Evolutionary conservation across 495 filamentous ascomycete genomes (phyloP).

Genomic region (Aspergillus heteromorphus): DNA sequence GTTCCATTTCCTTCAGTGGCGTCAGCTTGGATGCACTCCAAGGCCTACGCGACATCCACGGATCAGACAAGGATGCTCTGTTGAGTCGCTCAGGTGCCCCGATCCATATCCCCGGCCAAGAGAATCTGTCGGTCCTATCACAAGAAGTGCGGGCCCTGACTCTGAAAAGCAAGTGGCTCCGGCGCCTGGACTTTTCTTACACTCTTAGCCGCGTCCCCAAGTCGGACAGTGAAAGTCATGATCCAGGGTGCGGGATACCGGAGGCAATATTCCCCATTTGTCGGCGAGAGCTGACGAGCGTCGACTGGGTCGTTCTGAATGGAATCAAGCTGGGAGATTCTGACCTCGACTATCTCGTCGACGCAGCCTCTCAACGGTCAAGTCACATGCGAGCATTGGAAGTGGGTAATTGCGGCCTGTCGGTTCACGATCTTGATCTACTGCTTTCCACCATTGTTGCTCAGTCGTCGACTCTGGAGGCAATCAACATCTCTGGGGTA

Average conservation of each 20-base stretch:
- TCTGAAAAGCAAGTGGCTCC: conserved; percentile 57
- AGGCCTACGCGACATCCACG: conserved; percentile 54
- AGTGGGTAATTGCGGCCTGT: conserved; percentile 70
- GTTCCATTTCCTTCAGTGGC: conserved; percentile 74
- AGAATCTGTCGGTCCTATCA: conserved; percentile 56
- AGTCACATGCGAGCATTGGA: conserved; percentile 77
- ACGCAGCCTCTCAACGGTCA: conserved; percentile 56
- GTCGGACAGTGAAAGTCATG: conserved; percentile 48
- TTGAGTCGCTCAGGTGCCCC: conserved; percentile 51
- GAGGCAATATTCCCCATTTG: conserved; percentile 76
- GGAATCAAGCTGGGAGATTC: conserved; percentile 79
- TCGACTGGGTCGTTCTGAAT: conserved; percentile 74
- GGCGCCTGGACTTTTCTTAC: conserved; percentile 60
- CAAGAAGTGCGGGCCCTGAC: conserved; percentile 71
- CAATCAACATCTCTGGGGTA: conserved; percentile 71
- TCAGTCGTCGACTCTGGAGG: conserved; percentile 70
- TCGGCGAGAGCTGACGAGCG: conserved; percentile 65
- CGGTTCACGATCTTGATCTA: conserved; percentile 43
- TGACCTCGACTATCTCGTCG: conserved; percentile 68
- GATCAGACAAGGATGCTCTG: conserved; percentile 57
- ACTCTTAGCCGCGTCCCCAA: conserved; percentile 48
- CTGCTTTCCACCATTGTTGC: conserved; percentile 39
- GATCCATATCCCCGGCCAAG: conserved; percentile 55
- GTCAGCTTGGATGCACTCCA: conserved; percentile 67
- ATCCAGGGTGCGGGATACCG: conserved; percentile 71